Percentiles rank a stretch among this genome's conserved stretches.
Evolutionary conservation across 768 basidiomycete genomes (phyloP).

Genomic region (Candolleomyces aberdarensis): DNA sequence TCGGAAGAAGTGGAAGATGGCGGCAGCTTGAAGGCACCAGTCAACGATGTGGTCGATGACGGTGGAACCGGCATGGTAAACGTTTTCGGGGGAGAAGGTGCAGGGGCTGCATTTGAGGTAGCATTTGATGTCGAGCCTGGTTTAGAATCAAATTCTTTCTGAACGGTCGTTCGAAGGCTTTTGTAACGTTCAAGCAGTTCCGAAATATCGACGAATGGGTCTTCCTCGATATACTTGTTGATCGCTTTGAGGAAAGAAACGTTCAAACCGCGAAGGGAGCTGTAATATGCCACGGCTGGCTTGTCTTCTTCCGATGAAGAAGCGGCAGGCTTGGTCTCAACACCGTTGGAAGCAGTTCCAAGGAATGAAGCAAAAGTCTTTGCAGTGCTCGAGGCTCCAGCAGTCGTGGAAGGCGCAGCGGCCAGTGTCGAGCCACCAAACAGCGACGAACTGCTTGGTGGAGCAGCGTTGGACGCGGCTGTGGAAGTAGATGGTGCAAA

Average conservation of each 20-base stretch:
- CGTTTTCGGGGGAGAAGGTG: constrained; percentile 12
- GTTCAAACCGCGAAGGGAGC: constrained; percentile 72
- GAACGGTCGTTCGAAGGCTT: constrained; percentile 48
- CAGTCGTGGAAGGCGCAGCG: constrained; percentile 15
- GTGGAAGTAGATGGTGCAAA: constrained; percentile 3
- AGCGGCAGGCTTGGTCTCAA: constrained; percentile 7
- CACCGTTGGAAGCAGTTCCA: constrained; percentile 14
- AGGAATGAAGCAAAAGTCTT: constrained; percentile 53
- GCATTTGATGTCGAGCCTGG: constrained; percentile 9
- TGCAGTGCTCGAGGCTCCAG: constrained; percentile 40
- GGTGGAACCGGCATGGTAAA: constrained; percentile 24
- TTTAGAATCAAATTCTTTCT: constrained; percentile 50
- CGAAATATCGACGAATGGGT: constrained; percentile 70
- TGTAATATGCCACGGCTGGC: constrained; percentile 54
- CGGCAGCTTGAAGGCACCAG: constrained; percentile 9
- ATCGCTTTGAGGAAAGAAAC: constrained; percentile 59
- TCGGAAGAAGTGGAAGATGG: constrained; percentile 15
- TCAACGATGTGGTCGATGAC: neutral
- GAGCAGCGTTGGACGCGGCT: constrained; percentile 11
- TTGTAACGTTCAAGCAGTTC: constrained; percentile 57
- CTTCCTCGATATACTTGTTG: constrained; percentile 55
- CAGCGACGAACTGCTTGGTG: constrained; percentile 9
- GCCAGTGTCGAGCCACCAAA: constrained; percentile 1
- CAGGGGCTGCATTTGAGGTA: neutral
- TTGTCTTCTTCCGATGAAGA: constrained; percentile 19